phyloP scores from a whole-genome alignment of 202 grass and related monocot genomes.

The Panicum hallii region DNA sequence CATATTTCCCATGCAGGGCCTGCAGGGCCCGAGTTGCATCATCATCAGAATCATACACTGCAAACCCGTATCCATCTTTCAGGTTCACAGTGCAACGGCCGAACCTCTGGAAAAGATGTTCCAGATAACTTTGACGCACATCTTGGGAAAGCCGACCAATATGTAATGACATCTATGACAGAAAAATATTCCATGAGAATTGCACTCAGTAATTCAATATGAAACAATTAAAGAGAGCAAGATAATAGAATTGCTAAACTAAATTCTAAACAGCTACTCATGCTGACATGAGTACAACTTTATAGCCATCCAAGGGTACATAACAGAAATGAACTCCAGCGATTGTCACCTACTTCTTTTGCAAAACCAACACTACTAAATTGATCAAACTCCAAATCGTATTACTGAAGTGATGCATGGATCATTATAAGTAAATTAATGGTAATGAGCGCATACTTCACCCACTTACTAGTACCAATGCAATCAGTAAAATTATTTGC shows the following conservation, averaged over 20 bases:
- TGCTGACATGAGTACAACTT: background rate
- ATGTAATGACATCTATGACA: conserved; percentile 70
- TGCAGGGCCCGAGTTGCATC: conserved; percentile 58
- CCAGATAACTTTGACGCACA: conserved; percentile 49
- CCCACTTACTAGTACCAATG: background rate
- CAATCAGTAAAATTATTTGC: conserved; percentile 7
- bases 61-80: conserved; percentile 71
- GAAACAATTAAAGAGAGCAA: conserved; percentile 27
- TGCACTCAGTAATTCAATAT: background rate
- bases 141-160: conserved; percentile 56
- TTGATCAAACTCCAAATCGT: background rate
- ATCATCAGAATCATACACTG: conserved; percentile 51
- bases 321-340: conserved; percentile 9
- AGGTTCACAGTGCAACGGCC: conserved; percentile 53
- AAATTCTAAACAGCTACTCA: background rate
- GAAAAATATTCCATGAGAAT: conserved; percentile 35
- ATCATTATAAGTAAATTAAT: conserved; percentile 8
- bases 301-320: conserved; percentile 5
- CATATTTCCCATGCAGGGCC: conserved; percentile 38
- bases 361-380: conserved; percentile 12
- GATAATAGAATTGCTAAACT: background rate
- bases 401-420: background rate
- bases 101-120: conserved; percentile 59
- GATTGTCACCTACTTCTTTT: background rate
- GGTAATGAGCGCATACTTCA: background rate